Percentiles rank a stretch among this genome's conserved stretches.
Conservation (phyloP, 2,329 filamentous ascomycete species). For the Calonectria fujianensis region DNA sequence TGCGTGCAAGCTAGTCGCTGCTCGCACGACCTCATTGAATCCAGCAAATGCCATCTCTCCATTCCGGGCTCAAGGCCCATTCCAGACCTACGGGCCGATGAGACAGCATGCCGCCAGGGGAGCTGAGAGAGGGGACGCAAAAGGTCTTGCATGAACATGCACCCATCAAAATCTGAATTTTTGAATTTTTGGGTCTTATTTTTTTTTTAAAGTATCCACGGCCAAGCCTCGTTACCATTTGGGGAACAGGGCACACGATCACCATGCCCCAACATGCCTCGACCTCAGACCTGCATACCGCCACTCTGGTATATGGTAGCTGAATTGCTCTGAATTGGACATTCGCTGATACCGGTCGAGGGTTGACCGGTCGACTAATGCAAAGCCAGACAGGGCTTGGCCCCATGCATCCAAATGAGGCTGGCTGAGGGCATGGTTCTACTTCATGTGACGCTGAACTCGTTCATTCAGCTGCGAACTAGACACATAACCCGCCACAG, state of each 20-base stretch:
- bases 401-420: neutral
- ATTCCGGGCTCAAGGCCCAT: slow-evolving; percentile 6
- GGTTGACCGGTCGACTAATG: neutral
- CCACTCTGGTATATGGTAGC: neutral
- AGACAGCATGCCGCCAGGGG: slow-evolving; percentile 8
- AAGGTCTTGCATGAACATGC: slow-evolving; percentile 2
- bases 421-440: slow-evolving; percentile 2
- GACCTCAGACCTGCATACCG: slow-evolving; percentile 6
- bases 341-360: neutral
- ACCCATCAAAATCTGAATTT: neutral
- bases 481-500: neutral
- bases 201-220: neutral
- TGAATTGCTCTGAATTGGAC: neutral
- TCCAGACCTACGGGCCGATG: slow-evolving; percentile 11
- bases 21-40: slow-evolving; percentile 19
- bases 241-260: slow-evolving; percentile 37
- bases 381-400: neutral
- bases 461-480: neutral
- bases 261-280: slow-evolving; percentile 23
- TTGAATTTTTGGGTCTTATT: neutral
- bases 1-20: slow-evolving; percentile 19
- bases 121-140: neutral
- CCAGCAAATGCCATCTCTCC: neutral
- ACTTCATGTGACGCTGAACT: neutral
- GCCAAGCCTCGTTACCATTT: slow-evolving; percentile 17